These are phyloP conservation scores for Globisporangium takayamanum DNA, from an alignment of 352 stramenopile species.

Conservation along the genomic window DNA sequence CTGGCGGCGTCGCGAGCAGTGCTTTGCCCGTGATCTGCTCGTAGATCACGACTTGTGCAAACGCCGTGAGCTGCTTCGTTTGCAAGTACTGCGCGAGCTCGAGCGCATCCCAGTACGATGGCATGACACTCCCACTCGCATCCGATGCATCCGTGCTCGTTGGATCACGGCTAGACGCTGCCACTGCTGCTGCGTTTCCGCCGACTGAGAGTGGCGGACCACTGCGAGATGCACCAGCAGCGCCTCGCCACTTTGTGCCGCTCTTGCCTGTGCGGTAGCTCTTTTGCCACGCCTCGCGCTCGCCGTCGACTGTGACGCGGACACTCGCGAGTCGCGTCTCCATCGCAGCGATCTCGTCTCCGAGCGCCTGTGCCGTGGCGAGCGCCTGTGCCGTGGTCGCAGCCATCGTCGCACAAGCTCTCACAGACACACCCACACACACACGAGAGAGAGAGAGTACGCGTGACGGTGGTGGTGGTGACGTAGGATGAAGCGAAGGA, in stretches of 20 bases:
- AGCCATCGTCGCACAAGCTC: neutral
- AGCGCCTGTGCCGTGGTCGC: neutral
- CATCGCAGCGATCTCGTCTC: conserved; percentile 45
- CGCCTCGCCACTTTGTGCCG: conserved; percentile 60
- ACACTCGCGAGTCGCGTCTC: conserved; percentile 46
- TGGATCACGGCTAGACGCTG: too few species aligned
- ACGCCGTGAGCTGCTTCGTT: conserved; percentile 33
- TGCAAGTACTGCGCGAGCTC: conserved; percentile 59
- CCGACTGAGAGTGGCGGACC: too few species aligned
- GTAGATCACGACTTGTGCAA: conserved; percentile 41
- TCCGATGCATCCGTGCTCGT: neutral
- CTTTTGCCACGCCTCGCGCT: conserved; percentile 47
- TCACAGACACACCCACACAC: neutral
- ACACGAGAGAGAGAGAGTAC: too few species aligned
- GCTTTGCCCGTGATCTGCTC: conserved; percentile 60
- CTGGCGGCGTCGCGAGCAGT: conserved; percentile 37
- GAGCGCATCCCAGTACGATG: conserved; percentile 47
- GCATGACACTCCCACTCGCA: conserved; percentile 23
- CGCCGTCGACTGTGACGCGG: conserved; percentile 45
- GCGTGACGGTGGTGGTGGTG: too few species aligned
- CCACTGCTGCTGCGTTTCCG: too few species aligned
- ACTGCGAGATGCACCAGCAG: conserved; percentile 4
- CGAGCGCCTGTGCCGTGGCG: neutral
- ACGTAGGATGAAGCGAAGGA: too few species aligned
- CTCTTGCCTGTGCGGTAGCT: conserved; percentile 38